Evolutionary conservation across 2,329 filamentous ascomycete genomes (phyloP), one percentile per base, ranked within the genome.

Genomic region (Epicoccum sorghinum): DNA sequence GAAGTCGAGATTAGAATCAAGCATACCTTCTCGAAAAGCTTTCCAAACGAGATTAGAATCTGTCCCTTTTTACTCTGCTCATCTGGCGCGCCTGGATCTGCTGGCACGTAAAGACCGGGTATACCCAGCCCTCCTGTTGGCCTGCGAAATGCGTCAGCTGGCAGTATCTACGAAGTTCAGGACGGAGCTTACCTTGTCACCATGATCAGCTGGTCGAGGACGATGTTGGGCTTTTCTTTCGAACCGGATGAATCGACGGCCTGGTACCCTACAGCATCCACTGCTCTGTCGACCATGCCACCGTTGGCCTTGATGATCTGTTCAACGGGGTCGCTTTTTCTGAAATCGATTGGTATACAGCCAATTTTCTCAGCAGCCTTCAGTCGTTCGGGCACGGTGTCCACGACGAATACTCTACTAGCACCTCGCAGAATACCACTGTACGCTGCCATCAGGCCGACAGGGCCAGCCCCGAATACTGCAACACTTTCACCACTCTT

Each of bases 241-340:
- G 79, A 81, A 1, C 83, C 84, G 2, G 79, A 79, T 10, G 78
- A 53, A 41, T 74, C 69, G 1, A 85, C 81, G 9, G 86, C 86
- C 62, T 89, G 85, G 64, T 88, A 89, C 0, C 86, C 86, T 0
- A 89, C 86, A 9, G 84, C 83, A 71, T 89, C 86, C 0, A 89
- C 83, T 0, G 83, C 82, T 5, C 86, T 77, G 59, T 88, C 85
- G 2, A 88, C 85, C 82, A 84, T 83, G 0, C 80, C 83, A 1
- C 76, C 81, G 45, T 87, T 86, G 12, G 77, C 64, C 52, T 81
- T 74, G 41, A 87, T 83, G 46, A 88, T 88, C 64, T 85, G 79
- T 32, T 86, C 79, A 0, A 87, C 83, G 5, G 78, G 82, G 60
- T 88, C 84, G 4, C 80, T 79, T 55, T 84, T 81, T 22, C 76